Evolutionary conservation across 2,329 filamentous ascomycete genomes (phyloP), one percentile per base, ranked within the genome.

Genomic region (Scedosporium minutisporum): DNA sequence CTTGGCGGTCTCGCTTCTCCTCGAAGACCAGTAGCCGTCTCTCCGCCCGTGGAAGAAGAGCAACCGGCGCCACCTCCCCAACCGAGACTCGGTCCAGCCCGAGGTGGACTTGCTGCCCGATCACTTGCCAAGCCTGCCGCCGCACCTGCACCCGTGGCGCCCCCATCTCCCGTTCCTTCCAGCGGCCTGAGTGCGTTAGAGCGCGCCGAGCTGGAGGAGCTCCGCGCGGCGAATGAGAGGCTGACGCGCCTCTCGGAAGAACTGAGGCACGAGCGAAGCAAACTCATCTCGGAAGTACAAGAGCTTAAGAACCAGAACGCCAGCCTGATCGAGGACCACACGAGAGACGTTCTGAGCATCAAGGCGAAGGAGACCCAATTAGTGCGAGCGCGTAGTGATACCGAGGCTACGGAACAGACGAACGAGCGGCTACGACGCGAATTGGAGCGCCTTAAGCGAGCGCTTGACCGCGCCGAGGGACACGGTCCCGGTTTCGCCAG

Each of bases 361-460:
- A 97, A 97, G 74, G 95, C 95, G 14, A 99, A 99, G 75, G 95
- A 99, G 74, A 97, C 95, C 3, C 95, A 99, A 70, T 83, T 99
- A 4, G 93, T 97, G 9, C 88, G 95, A 55, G 93, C 95, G 10
- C 84, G 93, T 62, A 92, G 90, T 67, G 95, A 99, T 70, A 90
- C 89, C 38, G 93, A 97, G 73, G 87, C 90, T 0, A 90, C 93
- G 0, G 92, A 97, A 72, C 87, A 92, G 69, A 88, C 87, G 64
- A 92, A 95, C 61, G 90, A 95, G 65, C 88, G 90, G 63, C 83
- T 96, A 61, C 83, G 89, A 65, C 86, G 93, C 62, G 95, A 99
- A 76, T 88, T 97, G 57, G 95, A 99, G 67, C 85, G 95, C 61
- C 80, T 99, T 65, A 97, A 97, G 82, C 89, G 91, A 63, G 95